Conservation (phyloP, 1,284 basidiomycete genomes). For the Tremellales sp. region DNA sequence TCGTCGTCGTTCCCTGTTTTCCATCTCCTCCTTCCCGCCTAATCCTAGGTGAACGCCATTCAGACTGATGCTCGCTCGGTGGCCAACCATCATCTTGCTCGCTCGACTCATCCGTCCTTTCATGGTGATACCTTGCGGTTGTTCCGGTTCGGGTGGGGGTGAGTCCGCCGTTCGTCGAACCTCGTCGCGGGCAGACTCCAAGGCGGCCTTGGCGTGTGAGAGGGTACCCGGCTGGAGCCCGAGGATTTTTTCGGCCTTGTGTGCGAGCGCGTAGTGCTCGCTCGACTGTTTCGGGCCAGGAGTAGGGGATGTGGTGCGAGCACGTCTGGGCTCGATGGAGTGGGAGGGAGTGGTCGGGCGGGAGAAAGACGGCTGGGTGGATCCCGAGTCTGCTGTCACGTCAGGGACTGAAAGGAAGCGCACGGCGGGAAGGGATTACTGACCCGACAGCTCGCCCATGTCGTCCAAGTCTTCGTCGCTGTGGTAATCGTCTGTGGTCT, state of each 20-base stretch:
- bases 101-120: slow-evolving; percentile 17
- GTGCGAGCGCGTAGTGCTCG: slow-evolving; percentile 22
- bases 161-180: slow-evolving; percentile 19
- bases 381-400: slow-evolving; percentile 31
- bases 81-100: slow-evolving; percentile 22
- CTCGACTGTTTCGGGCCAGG: slow-evolving; percentile 2
- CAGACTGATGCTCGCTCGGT: slow-evolving; percentile 6
- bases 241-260: slow-evolving; percentile 35
- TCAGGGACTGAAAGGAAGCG: too few relatives aligned
- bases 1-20: slow-evolving; percentile 26
- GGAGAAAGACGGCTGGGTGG: slow-evolving; percentile 25
- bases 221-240: slow-evolving; percentile 34
- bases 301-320: slow-evolving; percentile 1
- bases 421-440: slow-evolving; percentile 5
- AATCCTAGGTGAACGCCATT: slow-evolving; percentile 23
- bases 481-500: too few relatives aligned
- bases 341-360: slow-evolving; percentile 30
- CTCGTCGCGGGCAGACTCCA: slow-evolving; percentile 36
- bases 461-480: slow-evolving; percentile 19
- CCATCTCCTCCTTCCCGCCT: slow-evolving; percentile 31
- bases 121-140: slow-evolving; percentile 1
- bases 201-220: slow-evolving; percentile 27
- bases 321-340: slow-evolving; percentile 2
- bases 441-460: slow-evolving; percentile 39
- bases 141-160: neutral